Base-by-base conservation (phyloP, 257 asterid genomes). In the Nicotiana undulata region DNA sequence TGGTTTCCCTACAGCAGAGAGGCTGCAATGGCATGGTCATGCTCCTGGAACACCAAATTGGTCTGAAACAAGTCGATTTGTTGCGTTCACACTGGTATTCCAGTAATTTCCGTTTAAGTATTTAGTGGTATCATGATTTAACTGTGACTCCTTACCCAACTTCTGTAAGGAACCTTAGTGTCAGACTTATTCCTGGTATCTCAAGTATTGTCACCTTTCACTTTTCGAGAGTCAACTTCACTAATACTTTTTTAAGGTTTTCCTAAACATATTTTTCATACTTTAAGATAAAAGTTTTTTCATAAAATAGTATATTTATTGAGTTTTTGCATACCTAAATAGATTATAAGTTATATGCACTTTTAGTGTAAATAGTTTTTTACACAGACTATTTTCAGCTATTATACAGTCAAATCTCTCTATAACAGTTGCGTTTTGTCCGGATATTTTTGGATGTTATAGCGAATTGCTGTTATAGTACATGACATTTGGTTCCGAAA, bases 21-120 rank as follows among this genome's bases (percentile, higher is more conserved):
- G 96, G 84, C 85, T 95, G 84, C 92, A 90, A 77, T 95, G 99
- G 98, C 99, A 95, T 67, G 98, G 99, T 83, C 96, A 92, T 86
- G 81, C 90, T 76, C 94, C 98, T n/a, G 93, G 85, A 72, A 64
- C 77, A 44, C 99, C 99, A 55, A 95, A 95, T 86, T 95, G 99
- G 98, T 89, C 97, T 1, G 92, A 92, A 70, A 75, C 89, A 24
- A 95, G 96, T 86, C 91, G 99, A 81, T 95, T 89, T 52, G 99
- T 95, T 40, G 97, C 97, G 5, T 90, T 93, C 85, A 90, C 99
- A 32, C 82, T 95, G 99, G 99, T 92, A 87, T 44, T 49, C 31
- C 6, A 26, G 5, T 26, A 17, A 5, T 63, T 79, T 77, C 28
- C 18, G 8, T 26, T 40, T 40, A 0, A 3, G 59, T 46, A 44